Base-by-base conservation (phyloP, 805 yeast genomes). In the Debaryomyces hansenii region DNA sequence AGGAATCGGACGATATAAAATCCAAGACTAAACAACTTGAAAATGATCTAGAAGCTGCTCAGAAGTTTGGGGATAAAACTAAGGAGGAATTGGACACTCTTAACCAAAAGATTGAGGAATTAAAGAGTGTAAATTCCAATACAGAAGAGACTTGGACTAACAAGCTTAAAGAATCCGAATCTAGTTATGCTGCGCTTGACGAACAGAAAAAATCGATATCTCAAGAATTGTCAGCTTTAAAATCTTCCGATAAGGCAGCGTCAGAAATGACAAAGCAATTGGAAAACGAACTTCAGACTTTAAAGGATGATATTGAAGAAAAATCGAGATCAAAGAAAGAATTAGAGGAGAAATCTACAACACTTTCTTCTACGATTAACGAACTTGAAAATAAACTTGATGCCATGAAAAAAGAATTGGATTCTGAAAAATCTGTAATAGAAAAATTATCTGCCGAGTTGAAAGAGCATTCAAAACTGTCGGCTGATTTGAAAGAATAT, bases 361-460 rank as follows among this genome's bases (percentile, higher is more conserved):
- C n/a, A 18, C 15, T 9, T 9, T 15, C 41, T 2, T 24, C 24
- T 12, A 29, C 29, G 20, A 18, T 11, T 16, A 18, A 15, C 4
- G 35, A 47, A 6, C 16, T 49, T 9, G 45, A 46, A 37, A 27
- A n/a, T 5, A 20, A 42, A 21, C 12, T 45, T 41, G 47, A 50
- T 10, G 21, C 12, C 1, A 46, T 32, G 44, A 52, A 34, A 20
- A 48, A 24, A 36, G 46, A 33, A 37, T 47, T 49, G 32, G 33
- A 38, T 15, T 9, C 49, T 7, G 37, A 14, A n/a, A 35, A 49
- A 8, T 24, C 20, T n/a, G 5, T 20, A n/a, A 8, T n/a, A 18
- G 29, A 20, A 20, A 20, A 29, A 14, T 16, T 33, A 20, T n/a
- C 32, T 7, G 14, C 24, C 20, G 41, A 31, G 10, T 32, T 47